These are phyloP conservation scores for Diaporthe longicolla DNA, from an alignment of 2,329 filamentous ascomycete genomes.

Conservation along the genomic window DNA sequence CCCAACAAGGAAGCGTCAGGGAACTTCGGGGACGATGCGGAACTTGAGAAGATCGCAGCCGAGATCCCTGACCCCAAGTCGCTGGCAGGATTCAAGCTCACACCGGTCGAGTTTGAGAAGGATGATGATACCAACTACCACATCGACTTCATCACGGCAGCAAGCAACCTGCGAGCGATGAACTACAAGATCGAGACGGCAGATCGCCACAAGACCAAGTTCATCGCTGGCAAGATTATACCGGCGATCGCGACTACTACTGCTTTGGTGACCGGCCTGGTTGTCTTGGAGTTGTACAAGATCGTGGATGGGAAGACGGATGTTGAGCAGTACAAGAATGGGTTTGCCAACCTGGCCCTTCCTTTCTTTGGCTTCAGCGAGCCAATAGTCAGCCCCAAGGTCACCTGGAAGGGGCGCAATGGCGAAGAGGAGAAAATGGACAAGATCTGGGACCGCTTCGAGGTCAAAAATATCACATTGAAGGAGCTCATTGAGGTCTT, in stretches of 20 bases:
- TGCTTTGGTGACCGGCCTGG: slow-evolving; percentile 92
- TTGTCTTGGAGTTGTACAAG: slow-evolving; percentile 95
- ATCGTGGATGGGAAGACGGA: slow-evolving; percentile 96
- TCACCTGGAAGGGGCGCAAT: slow-evolving; percentile 84
- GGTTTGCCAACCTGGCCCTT: slow-evolving; percentile 94
- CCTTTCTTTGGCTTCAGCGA: slow-evolving; percentile 99
- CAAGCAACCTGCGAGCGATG: slow-evolving; percentile 94
- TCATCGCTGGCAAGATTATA: slow-evolving; percentile 99
- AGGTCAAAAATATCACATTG: slow-evolving; percentile 88
- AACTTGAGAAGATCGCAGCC: slow-evolving; percentile 79
- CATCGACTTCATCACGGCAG: slow-evolving; percentile 98
- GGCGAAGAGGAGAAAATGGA: slow-evolving; percentile 85
- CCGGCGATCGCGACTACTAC: slow-evolving; percentile 98
- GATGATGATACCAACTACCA: slow-evolving; percentile 98
- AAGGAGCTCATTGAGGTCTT: slow-evolving; percentile 88
- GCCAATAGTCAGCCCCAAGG: slow-evolving; percentile 93
- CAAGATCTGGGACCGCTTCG: slow-evolving; percentile 98
- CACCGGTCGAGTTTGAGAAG: slow-evolving; percentile 95
- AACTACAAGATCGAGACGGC: slow-evolving; percentile 98
- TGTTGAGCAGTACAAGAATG: slow-evolving; percentile 99
- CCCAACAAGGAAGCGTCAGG: slow-evolving; percentile 77
- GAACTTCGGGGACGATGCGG: slow-evolving; percentile 79
- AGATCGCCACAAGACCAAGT: slow-evolving; percentile 98
- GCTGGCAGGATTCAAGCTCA: slow-evolving; percentile 88
- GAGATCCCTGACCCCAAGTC: slow-evolving; percentile 84